phyloP scores from a whole-genome alignment of 768 basidiomycete genomes.

The Boletus sp. region DNA sequence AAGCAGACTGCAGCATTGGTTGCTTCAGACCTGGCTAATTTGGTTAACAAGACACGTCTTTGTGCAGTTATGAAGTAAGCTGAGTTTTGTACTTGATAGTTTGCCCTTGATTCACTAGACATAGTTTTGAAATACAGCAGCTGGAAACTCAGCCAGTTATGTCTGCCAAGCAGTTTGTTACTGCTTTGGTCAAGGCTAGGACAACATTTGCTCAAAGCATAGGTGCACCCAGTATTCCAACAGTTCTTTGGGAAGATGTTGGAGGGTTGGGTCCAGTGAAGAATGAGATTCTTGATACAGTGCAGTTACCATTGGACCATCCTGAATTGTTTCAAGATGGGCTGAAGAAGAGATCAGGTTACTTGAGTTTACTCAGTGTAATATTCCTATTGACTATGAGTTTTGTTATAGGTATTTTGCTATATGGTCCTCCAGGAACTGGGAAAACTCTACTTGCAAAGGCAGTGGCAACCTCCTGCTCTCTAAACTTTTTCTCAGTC shows the following conservation, averaged over 20 bases:
- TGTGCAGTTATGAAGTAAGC: constrained; percentile 37
- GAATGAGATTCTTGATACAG: constrained; percentile 90
- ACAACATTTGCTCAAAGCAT: constrained; percentile 85
- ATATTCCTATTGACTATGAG: background rate
- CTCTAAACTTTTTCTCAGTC: constrained; percentile 95
- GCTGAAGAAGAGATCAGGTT: constrained; percentile 93
- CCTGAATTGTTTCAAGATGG: constrained; percentile 89
- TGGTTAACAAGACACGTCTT: constrained; percentile 57
- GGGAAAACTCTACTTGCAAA: constrained; percentile 95
- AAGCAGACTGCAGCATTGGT: constrained; percentile 89
- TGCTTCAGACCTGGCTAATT: constrained; percentile 71
- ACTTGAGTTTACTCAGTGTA: background rate
- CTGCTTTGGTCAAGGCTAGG: constrained; percentile 68
- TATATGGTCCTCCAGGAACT: constrained; percentile 95
- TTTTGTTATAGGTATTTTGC: constrained; percentile 61
- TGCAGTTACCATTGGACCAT: constrained; percentile 86
- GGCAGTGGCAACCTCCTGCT: constrained; percentile 93
- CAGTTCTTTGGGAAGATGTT: constrained; percentile 95
- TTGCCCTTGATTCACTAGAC: background rate
- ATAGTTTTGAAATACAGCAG: constrained; percentile 3
- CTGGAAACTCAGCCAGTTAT: constrained; percentile 13
- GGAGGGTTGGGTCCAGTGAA: constrained; percentile 89
- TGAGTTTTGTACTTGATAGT: background rate
- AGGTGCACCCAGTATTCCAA: constrained; percentile 96
- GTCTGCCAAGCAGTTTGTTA: constrained; percentile 63